Evolutionary conservation across 108 stramenopile genomes (phyloP), one percentile per base, ranked within the genome.

Genomic region (Thalassiosira profunda): DNA sequence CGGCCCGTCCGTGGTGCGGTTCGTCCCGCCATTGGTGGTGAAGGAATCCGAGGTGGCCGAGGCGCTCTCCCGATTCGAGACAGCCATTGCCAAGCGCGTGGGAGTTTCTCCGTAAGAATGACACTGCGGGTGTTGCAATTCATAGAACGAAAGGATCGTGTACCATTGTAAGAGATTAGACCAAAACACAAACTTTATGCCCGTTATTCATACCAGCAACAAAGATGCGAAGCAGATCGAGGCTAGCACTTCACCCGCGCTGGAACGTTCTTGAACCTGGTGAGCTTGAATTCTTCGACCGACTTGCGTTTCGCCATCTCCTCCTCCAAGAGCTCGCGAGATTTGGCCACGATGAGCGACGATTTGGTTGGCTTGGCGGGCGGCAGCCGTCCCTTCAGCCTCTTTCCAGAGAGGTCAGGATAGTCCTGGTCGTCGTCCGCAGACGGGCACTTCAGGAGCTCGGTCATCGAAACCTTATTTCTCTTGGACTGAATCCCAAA

Each of bases 1-100:
- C 7, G 97, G 97, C 5, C 64, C 83, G 20, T 87, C 72, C 58
- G 98, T 98, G 25, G 95, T 96, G 25, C 87, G 98, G 46, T 98
- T 97, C 53, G 97, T 98, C 14, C 98, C 98, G 23, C 98, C 98
- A 14, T 72, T 98, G 58, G 89, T 95, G 64, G 86, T 95, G 12
- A 85, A 72, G 12, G 86, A 93, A 58, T 83, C 63, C 14, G 94
- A 98, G 59, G 61, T 97, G 1, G 65, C 67, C 35, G 77, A 86
- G 42, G 96, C 96, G 7, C 76, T 98, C 24, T 74, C 62, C 10
- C 79, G 76, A 51, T 87, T 98, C 58, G 96, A 94, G 63, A 57
- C 70, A 40, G 91, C 92, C 2, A 73, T 97, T 63, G 82, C 74
- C 5, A 67, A 67, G 17, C 33, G 83, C 37, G 72, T 72, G 25